phyloP scores from a whole-genome alignment of 179 eudicot genomes.

The Heliamphora pulchella region DNA sequence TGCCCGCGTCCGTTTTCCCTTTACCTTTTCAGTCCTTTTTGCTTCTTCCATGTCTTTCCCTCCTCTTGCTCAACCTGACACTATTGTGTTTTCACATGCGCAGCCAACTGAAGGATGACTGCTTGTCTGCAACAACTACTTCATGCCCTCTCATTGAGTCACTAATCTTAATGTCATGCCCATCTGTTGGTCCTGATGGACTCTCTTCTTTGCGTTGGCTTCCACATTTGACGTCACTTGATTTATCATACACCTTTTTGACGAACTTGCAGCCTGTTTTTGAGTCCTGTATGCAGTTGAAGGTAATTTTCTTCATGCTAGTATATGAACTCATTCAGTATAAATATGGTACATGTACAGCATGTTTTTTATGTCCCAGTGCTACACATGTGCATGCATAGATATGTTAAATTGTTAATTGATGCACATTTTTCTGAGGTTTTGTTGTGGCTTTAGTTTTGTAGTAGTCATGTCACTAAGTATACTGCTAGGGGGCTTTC shows the following conservation, averaged over 20 bases:
- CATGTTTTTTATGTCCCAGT: neutral
- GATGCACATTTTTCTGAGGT: neutral
- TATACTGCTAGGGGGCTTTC: neutral
- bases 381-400: neutral
- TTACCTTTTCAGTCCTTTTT: neutral
- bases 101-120: conserved; percentile 83
- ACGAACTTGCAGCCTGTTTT: conserved; percentile 77
- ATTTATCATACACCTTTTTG: conserved; percentile 90
- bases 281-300: conserved; percentile 59
- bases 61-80: conserved; percentile 11
- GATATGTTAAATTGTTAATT: neutral
- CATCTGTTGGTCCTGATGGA: conserved; percentile 81
- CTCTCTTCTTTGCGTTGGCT: conserved; percentile 60
- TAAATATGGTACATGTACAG: neutral
- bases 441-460: neutral
- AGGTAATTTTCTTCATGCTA: conserved; percentile 36
- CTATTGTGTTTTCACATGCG: conserved; percentile 17
- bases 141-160: conserved; percentile 78
- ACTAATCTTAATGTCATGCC: conserved; percentile 88
- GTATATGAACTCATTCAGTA: neutral
- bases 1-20: neutral
- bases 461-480: neutral
- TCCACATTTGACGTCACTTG: conserved; percentile 63
- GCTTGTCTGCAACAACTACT: conserved; percentile 73
- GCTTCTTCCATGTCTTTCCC: neutral